Evolutionary conservation across 2,329 filamentous ascomycete species (phyloP).

Genomic region (Pseudogymnoascus sp.): DNA sequence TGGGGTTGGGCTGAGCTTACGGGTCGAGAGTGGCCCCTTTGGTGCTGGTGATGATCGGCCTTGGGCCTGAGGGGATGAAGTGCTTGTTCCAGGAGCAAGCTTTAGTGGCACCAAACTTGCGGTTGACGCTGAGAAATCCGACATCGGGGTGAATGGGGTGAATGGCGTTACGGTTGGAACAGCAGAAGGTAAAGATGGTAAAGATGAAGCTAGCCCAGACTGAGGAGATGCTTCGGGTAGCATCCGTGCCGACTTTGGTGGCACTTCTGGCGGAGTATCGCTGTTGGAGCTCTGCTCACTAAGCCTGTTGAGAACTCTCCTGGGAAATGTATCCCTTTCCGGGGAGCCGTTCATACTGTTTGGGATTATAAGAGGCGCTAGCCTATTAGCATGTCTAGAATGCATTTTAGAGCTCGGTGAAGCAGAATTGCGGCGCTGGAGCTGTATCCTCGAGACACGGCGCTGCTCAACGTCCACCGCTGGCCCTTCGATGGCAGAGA

Average conservation of each 20-base stretch:
- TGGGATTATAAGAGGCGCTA: slow-evolving; percentile 51
- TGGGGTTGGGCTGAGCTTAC: slow-evolving; percentile 3
- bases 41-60: slow-evolving; percentile 20
- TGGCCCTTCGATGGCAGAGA: slow-evolving; percentile 27
- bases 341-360: slow-evolving; percentile 11
- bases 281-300: slow-evolving; percentile 20
- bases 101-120: neutral
- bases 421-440: slow-evolving; percentile 6
- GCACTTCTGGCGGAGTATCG: slow-evolving; percentile 33
- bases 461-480: slow-evolving; percentile 19
- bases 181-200: slow-evolving; percentile 1
- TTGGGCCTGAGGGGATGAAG: slow-evolving; percentile 10
- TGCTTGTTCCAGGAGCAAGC: neutral
- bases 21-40: neutral
- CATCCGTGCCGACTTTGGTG: slow-evolving; percentile 33
- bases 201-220: slow-evolving; percentile 23
- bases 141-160: slow-evolving; percentile 35
- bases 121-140: slow-evolving; percentile 16
- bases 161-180: slow-evolving; percentile 26
- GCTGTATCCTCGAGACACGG: neutral
- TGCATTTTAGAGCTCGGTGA: slow-evolving; percentile 14
- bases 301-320: slow-evolving; percentile 11
- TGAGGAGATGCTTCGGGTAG: slow-evolving; percentile 38
- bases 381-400: slow-evolving; percentile 32
- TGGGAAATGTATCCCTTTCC: slow-evolving; percentile 10